phyloP scores from a whole-genome alignment of 768 basidiomycete genomes.

The Mycena rosella region DNA sequence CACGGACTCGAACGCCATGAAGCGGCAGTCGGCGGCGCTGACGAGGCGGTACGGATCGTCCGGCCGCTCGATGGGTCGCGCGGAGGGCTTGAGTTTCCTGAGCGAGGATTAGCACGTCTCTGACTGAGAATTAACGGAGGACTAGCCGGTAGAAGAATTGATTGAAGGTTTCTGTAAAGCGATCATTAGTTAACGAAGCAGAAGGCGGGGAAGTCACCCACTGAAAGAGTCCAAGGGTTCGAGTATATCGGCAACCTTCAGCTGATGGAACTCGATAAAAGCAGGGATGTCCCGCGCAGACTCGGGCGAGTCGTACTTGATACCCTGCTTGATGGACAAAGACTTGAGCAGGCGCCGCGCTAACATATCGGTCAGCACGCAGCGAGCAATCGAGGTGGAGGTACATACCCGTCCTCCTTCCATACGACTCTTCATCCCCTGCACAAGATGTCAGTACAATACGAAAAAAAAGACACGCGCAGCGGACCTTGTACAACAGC shows the following conservation, averaged over 20 bases:
- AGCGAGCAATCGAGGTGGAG: neutral
- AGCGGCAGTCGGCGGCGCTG: constrained; percentile 94
- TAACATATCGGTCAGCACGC: constrained; percentile 43
- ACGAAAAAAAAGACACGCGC: neutral
- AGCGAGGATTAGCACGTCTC: constrained; percentile 25
- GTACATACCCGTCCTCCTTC: constrained; percentile 84
- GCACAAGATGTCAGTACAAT: constrained; percentile 7
- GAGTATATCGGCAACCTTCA: constrained; percentile 85
- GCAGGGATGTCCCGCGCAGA: constrained; percentile 86
- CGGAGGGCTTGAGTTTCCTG: constrained; percentile 88
- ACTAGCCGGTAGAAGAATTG: constrained; percentile 85
- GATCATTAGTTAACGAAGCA: constrained; percentile 3
- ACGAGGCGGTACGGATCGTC: constrained; percentile 85
- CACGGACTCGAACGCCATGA: constrained; percentile 93
- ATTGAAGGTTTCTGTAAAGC: constrained; percentile 84
- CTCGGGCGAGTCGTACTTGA: constrained; percentile 90
- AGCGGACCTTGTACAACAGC: constrained; percentile 82
- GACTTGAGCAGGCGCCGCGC: constrained; percentile 89
- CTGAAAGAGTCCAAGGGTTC: constrained; percentile 90
- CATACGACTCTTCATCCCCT: constrained; percentile 90
- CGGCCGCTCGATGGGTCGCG: constrained; percentile 79
- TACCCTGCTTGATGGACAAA: constrained; percentile 92
- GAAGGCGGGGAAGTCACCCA: constrained; percentile 50
- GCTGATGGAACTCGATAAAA: constrained; percentile 92
- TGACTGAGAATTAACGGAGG: neutral